Conservation (phyloP, 225 moss, liverwort and hornwort species). For the Climacium dendroides region DNA sequence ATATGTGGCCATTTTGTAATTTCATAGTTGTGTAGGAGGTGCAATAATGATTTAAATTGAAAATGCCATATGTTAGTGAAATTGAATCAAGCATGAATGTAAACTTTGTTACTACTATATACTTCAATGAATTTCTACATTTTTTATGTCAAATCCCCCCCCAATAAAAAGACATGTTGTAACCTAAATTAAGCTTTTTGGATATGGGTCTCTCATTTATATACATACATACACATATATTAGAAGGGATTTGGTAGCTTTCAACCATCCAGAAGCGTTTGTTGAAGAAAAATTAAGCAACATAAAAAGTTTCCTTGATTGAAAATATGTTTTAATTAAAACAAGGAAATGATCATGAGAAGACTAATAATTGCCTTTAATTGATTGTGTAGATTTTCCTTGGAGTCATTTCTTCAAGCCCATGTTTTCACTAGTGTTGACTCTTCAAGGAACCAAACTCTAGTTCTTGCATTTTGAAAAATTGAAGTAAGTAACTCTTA, state of each 20-base stretch:
- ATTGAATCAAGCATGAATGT: neutral
- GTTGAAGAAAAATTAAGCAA: neutral
- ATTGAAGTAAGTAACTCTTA: neutral
- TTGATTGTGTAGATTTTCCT: neutral
- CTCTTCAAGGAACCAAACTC: no score
- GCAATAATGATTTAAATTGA: neutral
- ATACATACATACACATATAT: no score
- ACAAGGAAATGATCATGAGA: neutral
- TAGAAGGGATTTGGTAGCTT: neutral
- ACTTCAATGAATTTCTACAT: neutral
- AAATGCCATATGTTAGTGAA: neutral
- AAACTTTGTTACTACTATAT: neutral
- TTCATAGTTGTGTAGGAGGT: neutral
- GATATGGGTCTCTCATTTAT: neutral
- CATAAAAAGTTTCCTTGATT: neutral
- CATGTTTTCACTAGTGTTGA: fast-evolving
- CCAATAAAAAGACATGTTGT: neutral
- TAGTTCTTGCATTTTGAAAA: neutral
- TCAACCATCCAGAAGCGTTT: neutral
- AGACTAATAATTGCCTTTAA: neutral
- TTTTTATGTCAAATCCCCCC: neutral
- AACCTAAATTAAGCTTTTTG: neutral
- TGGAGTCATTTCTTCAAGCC: neutral
- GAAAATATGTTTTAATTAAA: neutral
- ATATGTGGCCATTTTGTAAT: neutral